Conservation (phyloP, 2,329 filamentous ascomycete species). For the Trichoderma afroharzianum region DNA sequence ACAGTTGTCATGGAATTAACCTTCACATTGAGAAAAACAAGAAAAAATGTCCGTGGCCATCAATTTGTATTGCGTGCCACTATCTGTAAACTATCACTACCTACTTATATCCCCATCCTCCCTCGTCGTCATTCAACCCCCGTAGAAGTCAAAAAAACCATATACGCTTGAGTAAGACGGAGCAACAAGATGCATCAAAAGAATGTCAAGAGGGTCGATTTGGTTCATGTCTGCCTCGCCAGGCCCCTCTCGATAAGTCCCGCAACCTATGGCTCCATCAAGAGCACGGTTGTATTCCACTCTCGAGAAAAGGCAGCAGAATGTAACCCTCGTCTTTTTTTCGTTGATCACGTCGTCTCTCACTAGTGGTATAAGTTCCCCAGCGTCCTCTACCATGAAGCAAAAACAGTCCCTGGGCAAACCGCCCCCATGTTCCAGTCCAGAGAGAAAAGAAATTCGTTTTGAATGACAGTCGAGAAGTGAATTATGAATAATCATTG, state of each 20-base stretch:
- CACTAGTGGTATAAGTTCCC: background rate
- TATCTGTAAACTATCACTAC: conserved; percentile 29
- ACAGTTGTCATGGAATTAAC: background rate
- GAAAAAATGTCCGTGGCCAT: conserved; percentile 17
- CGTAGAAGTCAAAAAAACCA: conserved; percentile 7
- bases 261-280: background rate
- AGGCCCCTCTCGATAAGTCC: conserved; percentile 13
- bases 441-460: conserved; percentile 30
- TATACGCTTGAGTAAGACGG: conserved; percentile 6
- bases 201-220: background rate
- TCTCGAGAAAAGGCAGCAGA: conserved; percentile 15
- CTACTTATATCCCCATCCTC: conserved; percentile 10
- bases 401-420: conserved; percentile 9
- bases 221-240: conserved; percentile 11
- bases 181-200: background rate
- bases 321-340: background rate
- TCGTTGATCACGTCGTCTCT: background rate
- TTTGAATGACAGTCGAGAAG: conserved; percentile 39
- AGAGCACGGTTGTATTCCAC: conserved; percentile 3
- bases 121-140: background rate
- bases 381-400: background rate
- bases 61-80: conserved; percentile 31
- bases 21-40: background rate
- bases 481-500: conserved; percentile 35
- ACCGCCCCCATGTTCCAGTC: conserved; percentile 21